A percentile compares a stretch with the other conserved stretches of the same genome.
Conservation (phyloP, 805 yeast genomes). For the Nakazawaea wyomingensis region DNA sequence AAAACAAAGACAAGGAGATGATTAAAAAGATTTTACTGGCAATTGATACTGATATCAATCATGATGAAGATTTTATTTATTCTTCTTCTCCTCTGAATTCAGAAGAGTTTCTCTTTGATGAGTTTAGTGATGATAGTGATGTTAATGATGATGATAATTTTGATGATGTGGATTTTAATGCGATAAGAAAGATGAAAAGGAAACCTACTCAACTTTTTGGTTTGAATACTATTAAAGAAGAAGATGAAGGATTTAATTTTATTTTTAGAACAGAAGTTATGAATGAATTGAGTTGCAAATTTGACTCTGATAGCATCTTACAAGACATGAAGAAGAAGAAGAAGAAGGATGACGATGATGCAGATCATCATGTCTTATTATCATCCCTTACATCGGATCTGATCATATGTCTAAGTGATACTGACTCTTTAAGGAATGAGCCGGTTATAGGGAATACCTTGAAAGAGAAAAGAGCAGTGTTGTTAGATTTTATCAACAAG, state of each 20-base stretch:
- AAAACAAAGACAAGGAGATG: not conserved
- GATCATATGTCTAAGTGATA: no score
- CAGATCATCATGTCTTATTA: not conserved
- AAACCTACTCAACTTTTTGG: slow-evolving; percentile 8
- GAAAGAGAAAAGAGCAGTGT: not conserved
- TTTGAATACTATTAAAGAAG: slow-evolving; percentile 5
- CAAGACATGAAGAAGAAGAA: no score
- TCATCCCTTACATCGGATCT: not conserved
- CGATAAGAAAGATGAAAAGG: not conserved
- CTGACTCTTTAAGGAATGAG: no score
- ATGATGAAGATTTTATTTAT: no score
- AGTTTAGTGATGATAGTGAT: not conserved
- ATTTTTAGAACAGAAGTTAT: not conserved
- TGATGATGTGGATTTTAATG: not conserved
- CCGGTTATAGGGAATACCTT: no score
- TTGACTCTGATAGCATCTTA: no score
- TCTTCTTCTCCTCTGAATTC: not conserved
- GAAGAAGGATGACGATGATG: not conserved
- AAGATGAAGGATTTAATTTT: not conserved
- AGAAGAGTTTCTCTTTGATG: not conserved
- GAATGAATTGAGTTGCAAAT: no score
- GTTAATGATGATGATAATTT: not conserved
- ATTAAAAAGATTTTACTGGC: no score
- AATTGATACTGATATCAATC: no score
- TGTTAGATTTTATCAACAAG: not conserved